Conservation (phyloP, 169 alveolate genomes). For the Plasmodium gallinaceum region DNA sequence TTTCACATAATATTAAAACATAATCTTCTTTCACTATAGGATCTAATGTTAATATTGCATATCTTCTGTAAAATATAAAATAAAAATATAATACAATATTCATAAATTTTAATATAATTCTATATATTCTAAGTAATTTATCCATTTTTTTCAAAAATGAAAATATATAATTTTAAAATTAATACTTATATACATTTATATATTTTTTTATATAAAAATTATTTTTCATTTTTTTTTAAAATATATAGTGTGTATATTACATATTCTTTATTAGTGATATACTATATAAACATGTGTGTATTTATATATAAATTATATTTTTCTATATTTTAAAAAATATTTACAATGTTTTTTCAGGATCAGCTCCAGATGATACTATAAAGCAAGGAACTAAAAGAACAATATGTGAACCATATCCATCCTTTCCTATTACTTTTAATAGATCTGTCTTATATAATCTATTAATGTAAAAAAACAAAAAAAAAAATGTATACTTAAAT, state of each 20-base stretch:
- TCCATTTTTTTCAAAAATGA: background rate
- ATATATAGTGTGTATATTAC: too few species aligned
- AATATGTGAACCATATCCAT: conserved; percentile 68
- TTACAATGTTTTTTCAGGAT: conserved; percentile 74
- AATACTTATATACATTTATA: background rate
- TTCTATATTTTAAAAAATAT: background rate
- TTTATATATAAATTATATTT: background rate
- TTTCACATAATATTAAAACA: conserved; percentile 54
- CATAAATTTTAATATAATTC: background rate
- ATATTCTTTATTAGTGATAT: too few species aligned
- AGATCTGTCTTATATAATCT: conserved; percentile 63
- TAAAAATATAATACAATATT: background rate
- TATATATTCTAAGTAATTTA: background rate
- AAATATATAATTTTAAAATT: background rate
- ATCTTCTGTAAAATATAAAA: conserved; percentile 36
- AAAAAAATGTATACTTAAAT: background rate
- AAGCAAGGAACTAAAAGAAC: conserved; percentile 65
- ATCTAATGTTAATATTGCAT: conserved; percentile 60
- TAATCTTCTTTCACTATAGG: conserved; percentile 65
- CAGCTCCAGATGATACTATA: conserved; percentile 62
- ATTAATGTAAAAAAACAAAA: background rate
- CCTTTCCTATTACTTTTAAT: conserved; percentile 58
- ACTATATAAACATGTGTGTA: background rate
- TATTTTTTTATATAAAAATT: background rate
- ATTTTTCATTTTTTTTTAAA: too few species aligned